Evolutionary conservation across 768 basidiomycete species (phyloP).

Genomic region (Gelatoporia subvermispora): DNA sequence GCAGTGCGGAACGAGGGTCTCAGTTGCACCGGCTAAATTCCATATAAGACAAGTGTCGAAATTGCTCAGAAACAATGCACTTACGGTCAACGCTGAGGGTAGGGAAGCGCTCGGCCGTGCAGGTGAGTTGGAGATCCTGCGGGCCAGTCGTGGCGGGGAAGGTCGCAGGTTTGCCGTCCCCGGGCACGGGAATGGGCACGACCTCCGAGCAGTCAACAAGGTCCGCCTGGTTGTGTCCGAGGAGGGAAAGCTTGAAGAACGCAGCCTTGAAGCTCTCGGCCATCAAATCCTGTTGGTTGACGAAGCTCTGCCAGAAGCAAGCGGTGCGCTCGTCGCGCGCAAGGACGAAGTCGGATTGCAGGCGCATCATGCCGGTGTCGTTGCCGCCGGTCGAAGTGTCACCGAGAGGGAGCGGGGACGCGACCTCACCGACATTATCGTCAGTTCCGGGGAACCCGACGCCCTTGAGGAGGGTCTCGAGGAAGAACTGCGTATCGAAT

Average conservation of each 20-base stretch:
- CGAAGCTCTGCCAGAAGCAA: slow-evolving; percentile 28
- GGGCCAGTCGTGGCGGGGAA: too few relatives aligned
- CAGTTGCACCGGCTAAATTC: too few relatives aligned
- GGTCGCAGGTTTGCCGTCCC: background rate
- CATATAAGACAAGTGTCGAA: too few relatives aligned
- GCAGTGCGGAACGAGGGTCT: too few relatives aligned
- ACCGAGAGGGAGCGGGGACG: slow-evolving; percentile 2
- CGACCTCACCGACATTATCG: slow-evolving; percentile 6
- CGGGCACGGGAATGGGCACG: slow-evolving; percentile 7
- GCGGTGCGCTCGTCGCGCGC: slow-evolving; percentile 29
- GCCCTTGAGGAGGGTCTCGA: slow-evolving; percentile 16
- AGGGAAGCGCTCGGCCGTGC: too few relatives aligned
- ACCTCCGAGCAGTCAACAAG: slow-evolving; percentile 10
- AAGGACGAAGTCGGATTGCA: slow-evolving; percentile 13
- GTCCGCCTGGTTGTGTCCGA: slow-evolving; percentile 16
- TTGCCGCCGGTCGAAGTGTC: too few relatives aligned
- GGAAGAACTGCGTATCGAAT: slow-evolving; percentile 9
- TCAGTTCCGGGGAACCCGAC: slow-evolving; percentile 19
- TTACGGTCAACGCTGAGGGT: too few relatives aligned
- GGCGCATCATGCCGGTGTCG: slow-evolving; percentile 4
- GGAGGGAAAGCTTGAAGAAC: slow-evolving; percentile 24
- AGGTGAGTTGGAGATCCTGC: too few relatives aligned
- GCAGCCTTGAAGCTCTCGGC: slow-evolving; percentile 17
- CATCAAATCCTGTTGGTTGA: slow-evolving; percentile 5
- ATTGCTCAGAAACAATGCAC: too few relatives aligned